phyloP scores from a whole-genome alignment of 768 basidiomycete species.

The Daedaleopsis nitida region DNA sequence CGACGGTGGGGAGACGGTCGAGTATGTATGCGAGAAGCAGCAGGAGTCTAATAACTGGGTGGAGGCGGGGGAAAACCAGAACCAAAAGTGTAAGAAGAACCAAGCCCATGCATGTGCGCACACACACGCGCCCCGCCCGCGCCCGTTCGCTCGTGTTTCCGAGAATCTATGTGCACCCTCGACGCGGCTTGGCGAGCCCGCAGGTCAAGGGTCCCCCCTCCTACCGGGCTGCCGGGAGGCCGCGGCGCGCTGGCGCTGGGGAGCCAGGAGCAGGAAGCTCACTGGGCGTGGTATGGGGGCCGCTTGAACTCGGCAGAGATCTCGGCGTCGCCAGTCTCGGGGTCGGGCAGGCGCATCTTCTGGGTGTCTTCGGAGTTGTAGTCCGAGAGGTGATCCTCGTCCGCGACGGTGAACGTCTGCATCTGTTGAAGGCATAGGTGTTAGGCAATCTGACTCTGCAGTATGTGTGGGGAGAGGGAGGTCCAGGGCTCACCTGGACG shows the following conservation, averaged over 20 bases:
- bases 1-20: too few species aligned
- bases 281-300: conserved; percentile 14
- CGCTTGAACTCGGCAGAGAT: conserved; percentile 23
- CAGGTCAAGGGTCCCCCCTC: too few species aligned
- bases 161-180: too few species aligned
- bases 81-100: neutral
- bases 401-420: conserved; percentile 52
- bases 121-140: too few species aligned
- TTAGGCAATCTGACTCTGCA: too few species aligned
- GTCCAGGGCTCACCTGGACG: conserved; percentile 53
- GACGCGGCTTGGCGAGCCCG: too few species aligned
- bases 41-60: neutral
- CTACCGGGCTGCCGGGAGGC: too few species aligned
- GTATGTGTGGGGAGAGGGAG: neutral
- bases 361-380: conserved; percentile 58
- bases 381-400: conserved; percentile 24
- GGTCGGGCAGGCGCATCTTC: conserved; percentile 53
- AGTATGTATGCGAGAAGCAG: neutral
- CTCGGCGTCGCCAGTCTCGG: conserved; percentile 52
- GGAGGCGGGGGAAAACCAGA: neutral
- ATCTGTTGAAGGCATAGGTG: too few species aligned
- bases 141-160: neutral
- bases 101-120: neutral
- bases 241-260: neutral
- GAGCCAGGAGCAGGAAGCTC: neutral